Evolutionary conservation across 2,329 filamentous ascomycete species (phyloP).

Genomic region (Neurospora sp.): DNA sequence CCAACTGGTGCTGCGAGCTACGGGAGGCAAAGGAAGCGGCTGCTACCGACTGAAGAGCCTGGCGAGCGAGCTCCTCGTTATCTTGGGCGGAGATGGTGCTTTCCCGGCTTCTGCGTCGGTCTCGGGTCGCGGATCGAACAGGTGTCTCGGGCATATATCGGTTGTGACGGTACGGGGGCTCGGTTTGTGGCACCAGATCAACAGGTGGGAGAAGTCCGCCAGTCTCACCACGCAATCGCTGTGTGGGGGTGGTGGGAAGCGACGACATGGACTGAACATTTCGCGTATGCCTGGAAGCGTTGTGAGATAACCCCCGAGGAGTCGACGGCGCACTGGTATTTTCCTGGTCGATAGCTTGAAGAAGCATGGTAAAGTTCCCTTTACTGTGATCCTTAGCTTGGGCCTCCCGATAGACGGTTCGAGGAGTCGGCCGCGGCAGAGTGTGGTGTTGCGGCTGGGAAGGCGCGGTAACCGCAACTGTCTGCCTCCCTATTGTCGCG

Average conservation of each 20-base stretch:
- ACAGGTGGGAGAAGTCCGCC: slow-evolving; percentile 50
- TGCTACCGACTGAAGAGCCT: slow-evolving; percentile 39
- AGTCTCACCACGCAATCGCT: slow-evolving; percentile 38
- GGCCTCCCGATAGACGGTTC: slow-evolving; percentile 25
- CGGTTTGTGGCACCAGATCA: slow-evolving; percentile 51
- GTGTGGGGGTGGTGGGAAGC: slow-evolving; percentile 64
- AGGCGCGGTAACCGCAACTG: slow-evolving; percentile 37
- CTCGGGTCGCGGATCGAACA: slow-evolving; percentile 23
- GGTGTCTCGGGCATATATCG: slow-evolving; percentile 38
- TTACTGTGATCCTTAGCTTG: slow-evolving; percentile 40
- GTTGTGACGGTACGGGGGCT: slow-evolving; percentile 39
- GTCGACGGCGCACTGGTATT: slow-evolving; percentile 66
- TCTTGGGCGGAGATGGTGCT: slow-evolving; percentile 71
- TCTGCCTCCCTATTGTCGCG: neutral
- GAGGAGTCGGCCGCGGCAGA: slow-evolving; percentile 42
- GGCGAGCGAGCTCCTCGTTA: slow-evolving; percentile 45
- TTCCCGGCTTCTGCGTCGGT: slow-evolving; percentile 62
- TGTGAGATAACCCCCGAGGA: slow-evolving; percentile 42
- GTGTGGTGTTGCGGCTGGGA: slow-evolving; percentile 36
- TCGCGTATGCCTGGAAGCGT: slow-evolving; percentile 55
- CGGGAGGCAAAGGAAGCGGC: slow-evolving; percentile 26
- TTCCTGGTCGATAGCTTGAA: slow-evolving; percentile 72
- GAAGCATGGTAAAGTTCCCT: slow-evolving; percentile 64
- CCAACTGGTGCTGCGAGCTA: slow-evolving; percentile 11
- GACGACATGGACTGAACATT: slow-evolving; percentile 79